Base-by-base conservation (phyloP, 768 basidiomycete genomes). In the Tulasnella calospora region DNA sequence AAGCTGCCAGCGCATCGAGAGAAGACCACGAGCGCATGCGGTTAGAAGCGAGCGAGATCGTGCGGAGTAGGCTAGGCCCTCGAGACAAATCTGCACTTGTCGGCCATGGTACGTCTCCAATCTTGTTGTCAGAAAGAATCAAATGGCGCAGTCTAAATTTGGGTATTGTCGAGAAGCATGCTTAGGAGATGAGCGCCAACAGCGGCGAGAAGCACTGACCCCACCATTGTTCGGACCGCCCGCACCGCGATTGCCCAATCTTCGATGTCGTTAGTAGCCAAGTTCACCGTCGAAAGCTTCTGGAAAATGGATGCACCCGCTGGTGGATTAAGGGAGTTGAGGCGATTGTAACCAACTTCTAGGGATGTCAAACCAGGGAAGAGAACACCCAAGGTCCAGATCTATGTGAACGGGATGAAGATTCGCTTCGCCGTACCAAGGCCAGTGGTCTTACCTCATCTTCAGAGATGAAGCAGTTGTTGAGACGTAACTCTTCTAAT, bases 391-490 rank as follows among this genome's bases (percentile, higher is more conserved):
- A 4, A 89, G 88, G 89, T 93, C 91, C 79, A 84, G 83, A 15
- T 82, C 81, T 40, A 86, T 87, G 71, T 90, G 83, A n/a, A 81
- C 79, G 80, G 86, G 84, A 79, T 80, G 74, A 3, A 38, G 71
- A 55, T 27, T 55, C 21, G 8, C 15, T 33, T 21, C 6, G 21
- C 23, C n/a, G 30, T 23, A 75, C 30, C 33, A 78, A 46, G n/a
- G 27, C 33, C 5, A 36, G 78, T 35, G 21, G 12, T 23, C 84
- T 81, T 83, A 93, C 89, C 80, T 93, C 91, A 72, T 83, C 82
- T 94, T 95, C 97, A 57, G 88, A 86, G 75, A 90, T 88, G 74
- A 92, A 86, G 3, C 93, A 94, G 57, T 84, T 88, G 82, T 92
- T 95, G 44, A 97, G 84, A 79, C 93, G 91, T 51, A 96, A 83